A percentile compares a stretch with the other conserved stretches of the same genome.
These are phyloP conservation scores for Pythium chondricola DNA, from an alignment of 352 stramenopile genomes.

Conservation along the genomic window DNA sequence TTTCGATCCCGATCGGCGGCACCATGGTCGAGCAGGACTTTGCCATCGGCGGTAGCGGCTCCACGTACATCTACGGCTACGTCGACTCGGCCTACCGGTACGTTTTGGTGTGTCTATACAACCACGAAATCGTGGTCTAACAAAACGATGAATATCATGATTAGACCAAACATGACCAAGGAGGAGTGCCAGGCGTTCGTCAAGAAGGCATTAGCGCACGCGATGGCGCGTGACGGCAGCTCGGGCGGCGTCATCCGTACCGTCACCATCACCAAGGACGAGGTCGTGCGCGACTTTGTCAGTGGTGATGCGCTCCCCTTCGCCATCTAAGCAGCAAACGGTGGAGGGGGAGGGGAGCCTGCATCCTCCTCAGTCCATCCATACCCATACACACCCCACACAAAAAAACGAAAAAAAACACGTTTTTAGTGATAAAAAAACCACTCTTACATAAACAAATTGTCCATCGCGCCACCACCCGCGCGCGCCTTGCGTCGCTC, in stretches of 20 bases:
- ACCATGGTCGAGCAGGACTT: conserved; percentile 96
- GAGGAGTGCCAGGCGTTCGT: conserved; percentile 94
- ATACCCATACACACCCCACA: background rate
- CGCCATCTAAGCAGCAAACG: conserved; percentile 65
- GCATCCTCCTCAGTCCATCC: no score
- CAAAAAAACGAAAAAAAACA: no score
- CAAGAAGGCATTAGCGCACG: conserved; percentile 94
- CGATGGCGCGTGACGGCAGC: conserved; percentile 97
- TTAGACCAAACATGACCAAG: conserved; percentile 92
- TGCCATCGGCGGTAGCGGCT: conserved; percentile 95
- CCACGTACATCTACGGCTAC: conserved; percentile 97
- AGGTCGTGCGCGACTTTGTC: conserved; percentile 90
- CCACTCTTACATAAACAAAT: conserved; percentile 81
- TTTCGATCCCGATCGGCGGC: conserved; percentile 94
- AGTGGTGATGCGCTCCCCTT: conserved; percentile 91
- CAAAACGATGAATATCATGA: background rate
- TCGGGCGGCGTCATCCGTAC: conserved; percentile 98
- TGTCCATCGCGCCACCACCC: conserved; percentile 65
- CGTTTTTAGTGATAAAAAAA: no score
- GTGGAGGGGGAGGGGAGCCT: no score
- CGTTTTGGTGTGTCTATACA: no score
- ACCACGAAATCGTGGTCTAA: no score
- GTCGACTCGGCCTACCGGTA: conserved; percentile 93
- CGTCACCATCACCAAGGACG: conserved; percentile 90
- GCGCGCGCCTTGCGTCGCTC: conserved; percentile 63